Percentiles rank a stretch among this genome's conserved stretches.
phyloP scores from a whole-genome alignment of 225 moss, liverwort and hornwort species.

The Marchantia polymorpha region DNA sequence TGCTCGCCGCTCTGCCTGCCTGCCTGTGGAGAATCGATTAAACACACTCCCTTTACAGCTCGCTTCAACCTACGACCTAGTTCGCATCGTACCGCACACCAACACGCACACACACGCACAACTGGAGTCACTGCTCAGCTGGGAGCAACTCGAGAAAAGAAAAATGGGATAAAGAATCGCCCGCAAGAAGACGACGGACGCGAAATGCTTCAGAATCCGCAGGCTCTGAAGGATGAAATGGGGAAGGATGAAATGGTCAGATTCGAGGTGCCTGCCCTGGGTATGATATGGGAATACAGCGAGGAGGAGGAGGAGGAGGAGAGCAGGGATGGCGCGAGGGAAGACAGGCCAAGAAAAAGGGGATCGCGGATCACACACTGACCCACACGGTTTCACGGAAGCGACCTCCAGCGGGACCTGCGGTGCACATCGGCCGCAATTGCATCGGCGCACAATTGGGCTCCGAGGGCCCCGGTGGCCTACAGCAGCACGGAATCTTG shows the following conservation, averaged over 20 bases:
- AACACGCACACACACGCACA: not conserved
- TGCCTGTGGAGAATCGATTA: not conserved
- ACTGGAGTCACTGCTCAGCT: not conserved
- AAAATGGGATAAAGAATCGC: not conserved
- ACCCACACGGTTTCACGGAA: constrained; percentile 7
- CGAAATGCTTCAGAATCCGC: too few relatives aligned
- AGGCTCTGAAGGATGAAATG: too few relatives aligned
- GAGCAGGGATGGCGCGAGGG: not conserved
- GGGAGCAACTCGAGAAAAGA: not conserved
- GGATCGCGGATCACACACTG: not conserved
- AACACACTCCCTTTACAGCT: not conserved
- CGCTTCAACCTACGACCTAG: not conserved
- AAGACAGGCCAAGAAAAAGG: not conserved
- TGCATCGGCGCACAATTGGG: not conserved
- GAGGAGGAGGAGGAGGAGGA: not conserved
- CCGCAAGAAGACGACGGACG: not conserved
- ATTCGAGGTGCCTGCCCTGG: too few relatives aligned
- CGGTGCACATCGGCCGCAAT: not conserved
- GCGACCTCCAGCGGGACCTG: not conserved
- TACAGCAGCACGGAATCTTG: not conserved
- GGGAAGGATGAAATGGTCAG: too few relatives aligned
- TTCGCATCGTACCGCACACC: not conserved
- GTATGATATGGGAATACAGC: too few relatives aligned
- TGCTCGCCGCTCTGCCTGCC: not conserved
- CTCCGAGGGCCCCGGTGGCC: not conserved